Base-by-base conservation (phyloP, 129 eudicot genomes). In the Rutidosis leptorrhynchoides region DNA sequence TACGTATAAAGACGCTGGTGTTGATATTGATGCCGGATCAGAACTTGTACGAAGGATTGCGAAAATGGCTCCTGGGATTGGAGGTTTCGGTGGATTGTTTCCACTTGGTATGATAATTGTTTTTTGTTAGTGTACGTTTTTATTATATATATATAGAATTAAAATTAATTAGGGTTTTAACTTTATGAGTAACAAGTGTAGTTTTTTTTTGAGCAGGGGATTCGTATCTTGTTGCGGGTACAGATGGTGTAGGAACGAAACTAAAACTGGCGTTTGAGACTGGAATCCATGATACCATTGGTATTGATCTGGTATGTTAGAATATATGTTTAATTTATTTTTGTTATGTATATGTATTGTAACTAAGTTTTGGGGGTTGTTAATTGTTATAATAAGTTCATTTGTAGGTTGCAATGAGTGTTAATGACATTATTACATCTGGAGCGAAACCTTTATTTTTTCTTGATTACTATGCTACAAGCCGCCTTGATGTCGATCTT, bases 211-310 rank as follows among this genome's bases (percentile, higher is more conserved):
- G 20, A 65, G 35, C 87, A 93, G 98, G 96, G 67, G 95, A 86
- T 81, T 93, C 95, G 25, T 93, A 93, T 80, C 92, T 93, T 65
- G 98, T 93, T 43, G 98, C 98, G 32, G 96, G 98, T 54, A 93
- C 98, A 8, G 98, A 93, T 89, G 98, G 98, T 42, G 98, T 93
- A 24, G 98, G 98, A 69, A 93, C 98, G 10, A 93, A 93, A 75
- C 96, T 93, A 25, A 93, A 93, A 83, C 78, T 93, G 60, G 98
- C 98, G 33, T 93, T 88, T 67, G 98, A 92, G 70, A 85, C 96
- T 26, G 89, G 87, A 74, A 88, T 88, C 60, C 96, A 93, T 56
- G 98, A 93, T 9, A 83, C 96, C 23, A 82, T 86, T 24, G 95
- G 95, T 27, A 85, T 93, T 69, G 96, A 93, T 81, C 77, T 92